Evolutionary conservation across 176 grass and related monocot genomes (phyloP), one percentile per base, ranked within the genome.

Genomic region (Urochloa ruziziensis): DNA sequence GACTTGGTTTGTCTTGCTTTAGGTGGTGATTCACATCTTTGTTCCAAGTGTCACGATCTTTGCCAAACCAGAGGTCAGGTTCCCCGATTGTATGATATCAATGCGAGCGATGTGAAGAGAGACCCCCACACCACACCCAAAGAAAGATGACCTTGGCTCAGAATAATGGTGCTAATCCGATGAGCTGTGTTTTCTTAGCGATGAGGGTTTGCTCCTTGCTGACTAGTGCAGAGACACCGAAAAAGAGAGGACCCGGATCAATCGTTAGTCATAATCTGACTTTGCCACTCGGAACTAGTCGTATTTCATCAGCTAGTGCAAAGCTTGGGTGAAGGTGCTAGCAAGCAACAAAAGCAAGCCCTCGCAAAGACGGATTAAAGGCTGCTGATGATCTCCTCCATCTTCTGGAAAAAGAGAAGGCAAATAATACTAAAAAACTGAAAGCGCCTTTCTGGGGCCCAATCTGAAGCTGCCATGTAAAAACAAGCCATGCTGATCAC

Each of bases 121-220:
- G 73, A 66, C 65, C 53, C 63, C 64, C n/a, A 61, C 74, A 78
- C 74, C 74, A 60, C 63, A 68, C 48, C 51, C 23, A 35, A 35
- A 62, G 10, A 77, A 78, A 36, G 79, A 60, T 0, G 75, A 63
- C 57, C 12, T 49, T 3, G 71, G 53, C 23, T 7, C 24, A 19
- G 4, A 24, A 72, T 5, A 42, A 5, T 56, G 8, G 2, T 17
- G 11, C 43, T 12, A 23, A 24, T 47, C 80, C 28, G 25, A 64
- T 11, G 48, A 44, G 58, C 21, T 23, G 16, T 48, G 75, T 57
- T 89, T 89, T 73, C 87, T 89, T 84, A 46, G 43, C 8, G 11
- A 46, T 13, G 44, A 13, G 44, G 44, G 44, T 47, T 68, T 68
- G 65, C 65, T 68, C 1, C 65, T 42, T 36, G n/a, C 73, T 88